phyloP scores from a whole-genome alignment of 257 asterid species.

The Petunia axillaris region DNA sequence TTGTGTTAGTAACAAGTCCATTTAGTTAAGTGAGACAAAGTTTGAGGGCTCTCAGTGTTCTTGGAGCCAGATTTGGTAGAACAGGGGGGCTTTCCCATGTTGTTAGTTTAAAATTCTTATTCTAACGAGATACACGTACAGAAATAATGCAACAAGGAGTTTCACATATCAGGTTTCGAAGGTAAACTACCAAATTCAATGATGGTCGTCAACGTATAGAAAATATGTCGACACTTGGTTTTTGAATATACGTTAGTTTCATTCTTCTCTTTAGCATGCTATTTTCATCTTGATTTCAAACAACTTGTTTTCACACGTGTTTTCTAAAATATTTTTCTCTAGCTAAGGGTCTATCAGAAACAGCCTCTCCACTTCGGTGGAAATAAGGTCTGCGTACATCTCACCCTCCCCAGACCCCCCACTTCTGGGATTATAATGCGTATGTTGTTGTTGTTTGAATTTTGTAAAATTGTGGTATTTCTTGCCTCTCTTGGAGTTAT shows the following conservation, averaged over 20 bases:
- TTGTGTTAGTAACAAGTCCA: not conserved
- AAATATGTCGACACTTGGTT: not conserved
- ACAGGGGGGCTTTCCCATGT: not conserved
- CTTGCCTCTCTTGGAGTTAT: not conserved
- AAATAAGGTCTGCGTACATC: too few species aligned
- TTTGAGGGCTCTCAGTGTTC: not conserved
- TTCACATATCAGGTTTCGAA: not conserved
- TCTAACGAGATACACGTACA: not conserved
- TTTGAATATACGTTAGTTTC: too few species aligned
- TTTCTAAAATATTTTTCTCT: too few species aligned
- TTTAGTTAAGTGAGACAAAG: not conserved
- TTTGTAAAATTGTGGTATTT: not conserved
- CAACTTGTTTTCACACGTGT: too few species aligned
- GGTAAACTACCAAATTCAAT: not conserved
- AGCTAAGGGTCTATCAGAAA: too few species aligned
- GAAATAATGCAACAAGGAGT: not conserved
- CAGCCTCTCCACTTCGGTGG: too few species aligned
- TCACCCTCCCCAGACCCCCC: too few species aligned
- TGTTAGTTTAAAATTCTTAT: not conserved
- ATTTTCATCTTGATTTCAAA: too few species aligned
- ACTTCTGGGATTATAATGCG: too few species aligned
- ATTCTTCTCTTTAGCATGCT: too few species aligned
- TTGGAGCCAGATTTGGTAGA: not conserved
- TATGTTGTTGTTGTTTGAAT: not conserved
- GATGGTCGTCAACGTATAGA: not conserved